Evolutionary conservation across 495 filamentous ascomycete species (phyloP), one percentile per base, ranked within the genome.

Genomic region (Neurospora tetrasperma): DNA sequence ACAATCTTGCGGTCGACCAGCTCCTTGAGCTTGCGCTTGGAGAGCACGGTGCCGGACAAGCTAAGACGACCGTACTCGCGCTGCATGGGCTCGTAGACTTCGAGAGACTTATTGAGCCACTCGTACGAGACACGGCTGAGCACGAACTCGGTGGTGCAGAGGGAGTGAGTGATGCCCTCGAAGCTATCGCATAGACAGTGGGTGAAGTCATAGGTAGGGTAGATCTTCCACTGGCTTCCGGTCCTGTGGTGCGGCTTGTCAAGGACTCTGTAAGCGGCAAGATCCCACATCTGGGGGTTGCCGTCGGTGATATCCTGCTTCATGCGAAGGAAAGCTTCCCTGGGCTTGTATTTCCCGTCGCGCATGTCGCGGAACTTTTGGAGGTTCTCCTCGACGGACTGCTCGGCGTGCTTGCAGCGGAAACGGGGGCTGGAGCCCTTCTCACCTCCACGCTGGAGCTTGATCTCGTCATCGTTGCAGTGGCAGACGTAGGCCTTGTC

Each of bases 121-220:
- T 97, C 93, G 79, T 97, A 97, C 12, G 91, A 93, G 54, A 89
- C 88, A 46, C 94, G 81, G 23, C 90, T 89, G 70, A 89, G 86
- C 74, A 90, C 85, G 78, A 97, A 97, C 79, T 97, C 94, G 5
- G 90, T 92, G 1, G 94, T 97, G 83, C 94, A 97, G 59, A 97
- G 85, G 16, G 90, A 94, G 84, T 97, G 94, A 2, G 94, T 92
- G 78, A 97, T 95, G 39, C 86, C 87, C 83, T 97, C 94, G 71
- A 96, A 92, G 76, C 90, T 91, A 86, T 96, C 94, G 75, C 91
- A 94, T n/a, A 97, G 84, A 74, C 91, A 92, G 82, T 97, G 93
- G 4, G 94, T 92, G 75, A 97, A 95, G 78, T 97, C 94, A 78
- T 97, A 97, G 0, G 94, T 94, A 0, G 94, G 94, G 75, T 95